These are phyloP conservation scores for Emergomyces orientalis DNA, from an alignment of 2,329 filamentous ascomycete genomes.

Conservation along the genomic window DNA sequence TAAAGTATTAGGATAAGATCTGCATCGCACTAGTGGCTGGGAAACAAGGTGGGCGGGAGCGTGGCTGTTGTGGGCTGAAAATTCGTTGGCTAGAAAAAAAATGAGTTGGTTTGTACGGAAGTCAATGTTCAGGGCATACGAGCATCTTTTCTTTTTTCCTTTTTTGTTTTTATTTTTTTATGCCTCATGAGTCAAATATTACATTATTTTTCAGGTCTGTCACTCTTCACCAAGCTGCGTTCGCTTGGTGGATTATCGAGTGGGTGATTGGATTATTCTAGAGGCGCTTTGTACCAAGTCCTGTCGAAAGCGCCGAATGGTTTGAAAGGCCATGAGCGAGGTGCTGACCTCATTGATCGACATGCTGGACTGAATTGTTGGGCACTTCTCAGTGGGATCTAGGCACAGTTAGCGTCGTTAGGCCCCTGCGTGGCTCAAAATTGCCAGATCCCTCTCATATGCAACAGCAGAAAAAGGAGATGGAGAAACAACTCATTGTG, in stretches of 20 bases:
- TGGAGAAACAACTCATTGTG: neutral
- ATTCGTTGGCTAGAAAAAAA: neutral
- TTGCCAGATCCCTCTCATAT: neutral
- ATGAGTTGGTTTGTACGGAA: neutral
- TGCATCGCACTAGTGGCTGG: neutral
- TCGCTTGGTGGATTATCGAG: neutral
- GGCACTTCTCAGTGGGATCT: neutral
- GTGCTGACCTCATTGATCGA: slow-evolving; percentile 1
- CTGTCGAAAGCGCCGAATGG: neutral
- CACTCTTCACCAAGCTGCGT: neutral
- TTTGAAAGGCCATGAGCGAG: neutral
- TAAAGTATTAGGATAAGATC: neutral
- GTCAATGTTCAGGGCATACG: neutral
- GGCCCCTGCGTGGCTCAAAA: neutral
- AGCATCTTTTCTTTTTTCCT: neutral
- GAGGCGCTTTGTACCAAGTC: neutral
- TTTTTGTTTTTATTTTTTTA: neutral
- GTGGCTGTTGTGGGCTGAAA: neutral
- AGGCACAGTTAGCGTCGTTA: neutral
- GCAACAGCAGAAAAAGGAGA: neutral
- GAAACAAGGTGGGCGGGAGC: neutral
- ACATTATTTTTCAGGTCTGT: neutral
- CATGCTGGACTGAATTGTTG: neutral
- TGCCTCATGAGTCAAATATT: neutral
- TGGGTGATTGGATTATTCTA: neutral